These are phyloP conservation scores for Biscogniauxia mediterranea DNA, from an alignment of 2,329 filamentous ascomycete species.

Conservation along the genomic window DNA sequence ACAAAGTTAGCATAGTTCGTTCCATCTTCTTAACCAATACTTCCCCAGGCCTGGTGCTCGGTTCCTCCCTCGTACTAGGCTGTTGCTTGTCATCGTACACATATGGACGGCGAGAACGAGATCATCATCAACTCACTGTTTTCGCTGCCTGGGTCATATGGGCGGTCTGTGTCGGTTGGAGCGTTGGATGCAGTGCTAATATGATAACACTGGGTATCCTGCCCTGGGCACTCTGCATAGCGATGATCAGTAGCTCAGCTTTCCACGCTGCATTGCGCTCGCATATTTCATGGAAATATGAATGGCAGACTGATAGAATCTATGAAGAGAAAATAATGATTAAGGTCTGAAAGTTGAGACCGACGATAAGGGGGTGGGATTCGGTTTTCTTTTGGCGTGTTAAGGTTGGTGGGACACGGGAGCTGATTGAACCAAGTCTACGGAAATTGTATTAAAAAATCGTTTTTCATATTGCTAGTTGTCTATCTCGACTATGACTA, in stretches of 20 bases:
- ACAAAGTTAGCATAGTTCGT: slow-evolving; percentile 7
- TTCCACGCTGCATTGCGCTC: slow-evolving; percentile 12
- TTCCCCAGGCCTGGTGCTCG: slow-evolving; percentile 22
- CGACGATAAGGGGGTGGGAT: too few species aligned
- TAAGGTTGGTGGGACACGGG: too few species aligned
- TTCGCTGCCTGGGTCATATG: slow-evolving; percentile 24
- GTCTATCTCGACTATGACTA: slow-evolving; percentile 14
- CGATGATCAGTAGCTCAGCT: slow-evolving; percentile 26
- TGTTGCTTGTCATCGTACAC: slow-evolving; percentile 28
- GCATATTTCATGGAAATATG: background rate
- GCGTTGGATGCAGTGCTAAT: slow-evolving; percentile 20
- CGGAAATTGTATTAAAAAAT: background rate
- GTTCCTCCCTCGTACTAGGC: slow-evolving; percentile 26
- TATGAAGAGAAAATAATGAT: background rate
- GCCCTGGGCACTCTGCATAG: slow-evolving; percentile 25
- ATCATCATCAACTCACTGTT: slow-evolving; percentile 23
- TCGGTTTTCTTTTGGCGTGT: too few species aligned
- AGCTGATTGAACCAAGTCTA: too few species aligned
- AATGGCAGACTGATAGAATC: too few species aligned
- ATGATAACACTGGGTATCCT: slow-evolving; percentile 23
- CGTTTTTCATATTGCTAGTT: slow-evolving; percentile 13
- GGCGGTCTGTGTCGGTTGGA: slow-evolving; percentile 20
- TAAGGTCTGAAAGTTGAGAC: background rate
- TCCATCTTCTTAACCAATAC: slow-evolving; percentile 11
- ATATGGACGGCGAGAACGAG: slow-evolving; percentile 22